Conservation (phyloP, 768 basidiomycete species). For the Dacryopinax spathularia region DNA sequence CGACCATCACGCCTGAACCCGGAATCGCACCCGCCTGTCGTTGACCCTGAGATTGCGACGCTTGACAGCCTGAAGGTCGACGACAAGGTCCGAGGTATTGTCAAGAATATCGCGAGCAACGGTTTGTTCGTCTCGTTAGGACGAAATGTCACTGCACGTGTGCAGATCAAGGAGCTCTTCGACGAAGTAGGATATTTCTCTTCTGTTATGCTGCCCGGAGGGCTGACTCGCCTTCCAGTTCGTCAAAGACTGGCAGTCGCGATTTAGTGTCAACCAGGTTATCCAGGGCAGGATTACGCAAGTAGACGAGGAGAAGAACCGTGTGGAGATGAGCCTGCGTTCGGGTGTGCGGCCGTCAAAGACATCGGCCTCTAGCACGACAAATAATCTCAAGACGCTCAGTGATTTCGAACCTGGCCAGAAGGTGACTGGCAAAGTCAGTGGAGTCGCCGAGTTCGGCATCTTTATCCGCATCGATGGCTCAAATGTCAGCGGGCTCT, state of each 20-base stretch:
- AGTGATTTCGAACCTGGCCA: slow-evolving; percentile 59
- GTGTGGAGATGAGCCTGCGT: slow-evolving; percentile 84
- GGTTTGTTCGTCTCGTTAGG: slow-evolving; percentile 84
- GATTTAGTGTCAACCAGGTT: slow-evolving; percentile 64
- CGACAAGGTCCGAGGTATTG: slow-evolving; percentile 67
- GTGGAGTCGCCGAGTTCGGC: slow-evolving; percentile 74
- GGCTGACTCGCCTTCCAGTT: slow-evolving; percentile 11
- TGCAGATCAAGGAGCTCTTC: slow-evolving; percentile 87
- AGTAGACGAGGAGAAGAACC: slow-evolving; percentile 56
- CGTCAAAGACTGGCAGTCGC: slow-evolving; percentile 88
- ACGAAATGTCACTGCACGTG: slow-evolving; percentile 69
- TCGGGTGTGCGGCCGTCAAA: slow-evolving; percentile 31
- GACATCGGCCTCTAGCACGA: background rate
- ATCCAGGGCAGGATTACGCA: slow-evolving; percentile 75
- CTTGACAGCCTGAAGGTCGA: slow-evolving; percentile 55
- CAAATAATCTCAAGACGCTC: background rate
- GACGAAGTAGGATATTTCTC: slow-evolving; percentile 43
- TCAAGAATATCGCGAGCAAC: slow-evolving; percentile 74
- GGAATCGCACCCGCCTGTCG: slow-evolving; percentile 33
- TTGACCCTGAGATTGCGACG: slow-evolving; percentile 54
- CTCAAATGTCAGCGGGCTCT: slow-evolving; percentile 73
- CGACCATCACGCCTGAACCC: slow-evolving; percentile 56
- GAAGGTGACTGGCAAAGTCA: slow-evolving; percentile 65
- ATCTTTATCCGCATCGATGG: slow-evolving; percentile 85
- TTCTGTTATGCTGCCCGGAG: background rate